Evolutionary conservation across 2,329 filamentous ascomycete genomes (phyloP), one percentile per base, ranked within the genome.

Genomic region (Pseudonectria foliicola): DNA sequence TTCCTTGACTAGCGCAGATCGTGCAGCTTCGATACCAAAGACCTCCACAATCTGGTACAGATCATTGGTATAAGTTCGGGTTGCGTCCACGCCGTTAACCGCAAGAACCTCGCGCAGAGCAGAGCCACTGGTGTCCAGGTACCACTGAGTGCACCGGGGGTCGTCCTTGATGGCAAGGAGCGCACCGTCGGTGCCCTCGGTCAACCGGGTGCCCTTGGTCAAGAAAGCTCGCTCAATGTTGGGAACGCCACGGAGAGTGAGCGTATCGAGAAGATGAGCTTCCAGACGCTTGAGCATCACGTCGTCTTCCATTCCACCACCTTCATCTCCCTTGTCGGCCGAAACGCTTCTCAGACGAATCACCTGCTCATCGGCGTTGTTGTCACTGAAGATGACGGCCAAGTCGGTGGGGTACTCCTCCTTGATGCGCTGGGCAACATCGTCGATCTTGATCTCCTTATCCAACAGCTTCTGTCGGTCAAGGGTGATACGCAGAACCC

Each of bases 381-480:
- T 92, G 62, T 98, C 92, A 63, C 88, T 95, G 71, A 94, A 95
- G 41, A 98, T 89, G 47, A 98, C 81, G 11, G 87, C 87, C 50
- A 96, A 68, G 60, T 95, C 88, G 43, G 74, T 79, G 13, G 79
- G 74, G 56, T 94, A 98, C 34, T 88, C 82, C 46, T 89, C 79
- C 68, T 93, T 95, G 65, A 98, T 92, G 55, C 80, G 84, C 42
- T 75, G 69, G 23, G 90, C 90, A 42, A 98, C 90, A 52, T 98
- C 88, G 42, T 92, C 83, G 39, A 98, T 89, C 24, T 79, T 83
- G 44, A 98, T 74, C 42, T 83, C 85, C 73, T 93, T 98, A 62
- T 98, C 92, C 26, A 98, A 77, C 64, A 98, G 75, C 70, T 94
- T 93, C 53, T 93, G 85, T 38, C 92, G 85, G 56, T 93, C 90